Base-by-base conservation (phyloP, 345 rosid genomes). In the Turritis glabra region DNA sequence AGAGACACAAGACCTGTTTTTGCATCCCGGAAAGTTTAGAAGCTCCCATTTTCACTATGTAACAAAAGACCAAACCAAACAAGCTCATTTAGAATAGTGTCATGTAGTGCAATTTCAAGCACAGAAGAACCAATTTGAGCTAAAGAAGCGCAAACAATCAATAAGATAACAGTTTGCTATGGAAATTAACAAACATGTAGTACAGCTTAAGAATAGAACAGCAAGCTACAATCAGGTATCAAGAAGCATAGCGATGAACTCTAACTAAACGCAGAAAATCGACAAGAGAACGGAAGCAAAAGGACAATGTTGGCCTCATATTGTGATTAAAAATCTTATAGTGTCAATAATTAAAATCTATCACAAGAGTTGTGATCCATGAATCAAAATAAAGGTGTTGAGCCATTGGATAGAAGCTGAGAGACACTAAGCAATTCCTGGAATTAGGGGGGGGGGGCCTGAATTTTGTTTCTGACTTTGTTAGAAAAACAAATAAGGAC, bases 11-110 rank as follows among this genome's bases (percentile, higher is more conserved):
- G 52, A 86, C 98, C 80, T 93, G 93, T 80, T 83, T 93, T 80
- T 93, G 98, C 90, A 93, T 80, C 58, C 98, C 96, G 8, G 97
- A 92, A 11, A 90, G 94, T 37, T 71, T 82, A 47, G 76, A 26
- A 71, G 73, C 72, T 59, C 68, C 77, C 88, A 84, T 84, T 35
- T 73, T 73, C 14, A 26, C 25, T 33, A 75, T 74, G 22, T 22
- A 27, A 21, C 3, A 2, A 50, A 43, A 32, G 3, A 33, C 13
- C 51, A 66, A 44, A 22, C 44, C 29, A 46, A 53, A 66, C 13
- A 72, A 61, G 41, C 3, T 23, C 2, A 12, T 17, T 0, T n/a
- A n/a, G n/a, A 13, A 33, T 37, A n/a, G n/a, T 35, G 2, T 12
- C 50, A 68, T 40, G 19, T 18, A 40, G 6, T 19, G 37, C 75